phyloP scores from a whole-genome alignment of 148 eudicot species.

The Amaranthus palmeri region DNA sequence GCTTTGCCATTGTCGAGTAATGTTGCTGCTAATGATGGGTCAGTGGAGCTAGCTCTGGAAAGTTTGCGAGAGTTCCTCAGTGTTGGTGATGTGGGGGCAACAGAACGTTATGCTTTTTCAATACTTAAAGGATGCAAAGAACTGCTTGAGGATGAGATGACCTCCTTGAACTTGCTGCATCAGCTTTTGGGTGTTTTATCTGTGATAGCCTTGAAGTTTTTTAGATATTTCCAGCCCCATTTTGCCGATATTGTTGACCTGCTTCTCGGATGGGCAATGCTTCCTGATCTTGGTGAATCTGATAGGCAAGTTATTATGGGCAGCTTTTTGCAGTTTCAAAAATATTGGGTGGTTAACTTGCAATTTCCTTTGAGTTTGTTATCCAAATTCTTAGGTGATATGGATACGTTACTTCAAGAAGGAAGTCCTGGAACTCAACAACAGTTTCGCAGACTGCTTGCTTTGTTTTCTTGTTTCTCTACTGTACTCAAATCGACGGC shows the following conservation, averaged over 20 bases:
- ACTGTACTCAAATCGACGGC: constrained; percentile 86
- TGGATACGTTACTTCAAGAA: constrained; percentile 90
- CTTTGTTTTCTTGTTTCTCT: constrained; percentile 78
- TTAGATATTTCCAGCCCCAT: constrained; percentile 80
- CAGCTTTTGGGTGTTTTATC: constrained; percentile 70
- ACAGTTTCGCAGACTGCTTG: constrained; percentile 75
- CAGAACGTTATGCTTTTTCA: constrained; percentile 69
- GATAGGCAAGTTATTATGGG: constrained; percentile 71
- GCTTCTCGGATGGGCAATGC: constrained; percentile 99
- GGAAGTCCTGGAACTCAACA: constrained; percentile 76
- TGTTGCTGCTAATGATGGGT: constrained; percentile 39
- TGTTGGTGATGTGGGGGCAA: constrained; percentile 72
- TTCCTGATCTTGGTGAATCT: constrained; percentile 77
- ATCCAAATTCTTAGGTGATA: constrained; percentile 86
- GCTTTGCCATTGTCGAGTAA: constrained; percentile 68
- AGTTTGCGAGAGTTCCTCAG: constrained; percentile 79
- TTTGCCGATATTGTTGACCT: constrained; percentile 94
- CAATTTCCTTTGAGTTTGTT: constrained; percentile 81
- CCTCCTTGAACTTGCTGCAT: constrained; percentile 66
- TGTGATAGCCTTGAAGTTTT: constrained; percentile 74
- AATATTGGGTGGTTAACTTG: constrained; percentile 84
- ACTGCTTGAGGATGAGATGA: constrained; percentile 93
- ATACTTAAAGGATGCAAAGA: constrained; percentile 86
- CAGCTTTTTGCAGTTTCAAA: constrained; percentile 92
- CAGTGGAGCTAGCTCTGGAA: constrained; percentile 62